These are phyloP conservation scores for Penicillium sp. DNA, from an alignment of 2,329 filamentous ascomycete genomes.

Conservation along the genomic window DNA sequence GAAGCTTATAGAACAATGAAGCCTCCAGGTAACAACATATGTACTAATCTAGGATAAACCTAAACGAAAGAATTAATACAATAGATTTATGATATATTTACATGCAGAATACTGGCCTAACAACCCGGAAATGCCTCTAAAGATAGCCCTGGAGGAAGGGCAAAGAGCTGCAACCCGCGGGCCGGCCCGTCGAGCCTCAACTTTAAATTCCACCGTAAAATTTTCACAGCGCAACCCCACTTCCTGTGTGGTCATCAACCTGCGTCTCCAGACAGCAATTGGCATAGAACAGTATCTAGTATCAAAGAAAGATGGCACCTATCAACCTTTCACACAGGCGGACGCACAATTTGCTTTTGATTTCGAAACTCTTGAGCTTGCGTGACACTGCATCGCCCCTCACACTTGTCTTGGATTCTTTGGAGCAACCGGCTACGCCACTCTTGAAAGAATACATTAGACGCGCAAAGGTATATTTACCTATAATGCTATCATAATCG, in stretches of 20 bases:
- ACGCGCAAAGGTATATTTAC: conserved; percentile 63
- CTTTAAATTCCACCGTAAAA: conserved; percentile 28
- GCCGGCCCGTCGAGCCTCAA: conserved; percentile 36
- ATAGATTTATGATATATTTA: no score
- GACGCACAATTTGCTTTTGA: conserved; percentile 78
- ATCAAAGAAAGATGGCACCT: conserved; percentile 32
- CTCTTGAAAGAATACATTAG: conserved; percentile 71
- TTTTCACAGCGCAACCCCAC: conserved; percentile 28
- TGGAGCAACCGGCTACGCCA: conserved; percentile 74
- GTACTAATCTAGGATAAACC: no score
- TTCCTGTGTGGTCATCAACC: conserved; percentile 11
- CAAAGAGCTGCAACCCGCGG: conserved; percentile 16
- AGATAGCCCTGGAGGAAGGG: neutral
- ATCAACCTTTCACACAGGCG: conserved; percentile 59
- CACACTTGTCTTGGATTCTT: conserved; percentile 77
- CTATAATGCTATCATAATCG: neutral
- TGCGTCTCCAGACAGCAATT: conserved; percentile 6
- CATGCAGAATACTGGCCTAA: neutral
- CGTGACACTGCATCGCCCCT: conserved; percentile 80
- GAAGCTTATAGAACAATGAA: neutral
- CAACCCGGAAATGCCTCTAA: neutral
- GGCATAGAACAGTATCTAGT: neutral
- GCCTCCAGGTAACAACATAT: no score
- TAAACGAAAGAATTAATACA: neutral
- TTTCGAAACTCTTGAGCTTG: conserved; percentile 76